Evolutionary conservation across 2,329 filamentous ascomycete species (phyloP), one percentile per base, ranked within the genome.

Genomic region (Ophiostoma sp.): DNA sequence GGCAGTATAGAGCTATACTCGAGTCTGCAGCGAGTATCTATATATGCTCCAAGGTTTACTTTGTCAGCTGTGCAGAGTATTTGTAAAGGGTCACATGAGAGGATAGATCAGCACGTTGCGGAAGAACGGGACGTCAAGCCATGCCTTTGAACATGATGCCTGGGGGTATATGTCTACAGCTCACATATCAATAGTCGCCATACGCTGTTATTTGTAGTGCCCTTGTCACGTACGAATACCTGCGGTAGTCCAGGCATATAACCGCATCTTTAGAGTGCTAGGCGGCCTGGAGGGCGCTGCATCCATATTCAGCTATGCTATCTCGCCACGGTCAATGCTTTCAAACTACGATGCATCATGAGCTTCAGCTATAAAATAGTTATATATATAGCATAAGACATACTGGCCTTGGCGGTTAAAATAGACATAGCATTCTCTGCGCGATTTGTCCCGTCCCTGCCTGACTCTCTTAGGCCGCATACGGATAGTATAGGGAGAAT

Each of bases 91-190:
- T 48, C 44, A 48, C 23, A 57, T 57, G 23, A 54, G 48, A 27
- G 27, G 8, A n/a, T 17, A 48, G 44, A 4, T 48, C 44, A 57
- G 52, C 23, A 27, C 27, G 52, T 11, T n/a, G 52, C 52, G 52
- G 52, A 57, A 57, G 17, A 13, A 31, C 52, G 52, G 52, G 52
- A 57, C 52, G 52, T 27, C n/a, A 57, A 57, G n/a, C 52, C 52
- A 57, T 57, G n/a, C n/a, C 52, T 27, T 27, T n/a, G n/a, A n/a
- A 57, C 7, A 48, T 48, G 17, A n/a, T 27, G 52, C 6, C 44
- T 48, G 15, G 36, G 10, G 44, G 44, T 48, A 48, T 48, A 48
- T 20, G 20, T 48, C 20, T 44, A 13, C 20, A 48, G 44, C 20
- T 48, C 44, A n/a, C 44, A 48, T 48, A 15, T 17, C 41, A 17